A percentile compares a stretch with the other conserved stretches of the same genome.
Conservation (phyloP, 768 basidiomycete genomes). For the Xerocomellus amylosporus region DNA sequence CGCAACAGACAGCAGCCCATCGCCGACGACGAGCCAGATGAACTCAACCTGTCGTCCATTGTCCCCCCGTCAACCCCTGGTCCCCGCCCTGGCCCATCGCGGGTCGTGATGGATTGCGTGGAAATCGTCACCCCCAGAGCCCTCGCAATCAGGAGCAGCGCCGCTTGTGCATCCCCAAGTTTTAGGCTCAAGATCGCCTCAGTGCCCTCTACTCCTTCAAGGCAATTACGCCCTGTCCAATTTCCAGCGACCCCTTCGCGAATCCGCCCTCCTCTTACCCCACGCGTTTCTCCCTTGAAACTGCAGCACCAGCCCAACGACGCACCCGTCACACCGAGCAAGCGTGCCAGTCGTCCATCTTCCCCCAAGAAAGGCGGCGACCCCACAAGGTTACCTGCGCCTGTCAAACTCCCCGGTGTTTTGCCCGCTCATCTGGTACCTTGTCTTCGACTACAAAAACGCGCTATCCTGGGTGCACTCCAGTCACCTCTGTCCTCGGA, state of each 20-base stretch:
- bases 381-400: conserved; percentile 4
- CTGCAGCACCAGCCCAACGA: conserved; percentile 2
- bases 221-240: not conserved
- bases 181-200: not conserved
- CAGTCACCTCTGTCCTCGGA: conserved; percentile 28
- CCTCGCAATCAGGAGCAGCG: conserved; percentile 1
- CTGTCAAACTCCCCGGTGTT: conserved; percentile 21
- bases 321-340: conserved; percentile 18
- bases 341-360: conserved; percentile 1
- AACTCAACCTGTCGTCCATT: conserved; percentile 25
- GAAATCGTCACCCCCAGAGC: conserved; percentile 31
- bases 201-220: conserved; percentile 24
- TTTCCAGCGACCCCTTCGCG: conserved; percentile 17
- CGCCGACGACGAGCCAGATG: conserved; percentile 24
- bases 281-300: conserved; percentile 18
- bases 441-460: conserved; percentile 57
- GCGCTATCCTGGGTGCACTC: conserved; percentile 49
- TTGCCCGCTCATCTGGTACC: conserved; percentile 43
- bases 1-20: conserved; percentile 18
- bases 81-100: conserved; percentile 12
- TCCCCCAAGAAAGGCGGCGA: conserved; percentile 14
- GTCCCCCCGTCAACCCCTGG: conserved; percentile 25
- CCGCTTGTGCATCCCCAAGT: conserved; percentile 13
- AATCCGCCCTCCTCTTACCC: conserved; percentile 13
- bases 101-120: conserved; percentile 31